phyloP scores from a whole-genome alignment of 2,329 filamentous ascomycete species.

The Penicillium sp. region DNA sequence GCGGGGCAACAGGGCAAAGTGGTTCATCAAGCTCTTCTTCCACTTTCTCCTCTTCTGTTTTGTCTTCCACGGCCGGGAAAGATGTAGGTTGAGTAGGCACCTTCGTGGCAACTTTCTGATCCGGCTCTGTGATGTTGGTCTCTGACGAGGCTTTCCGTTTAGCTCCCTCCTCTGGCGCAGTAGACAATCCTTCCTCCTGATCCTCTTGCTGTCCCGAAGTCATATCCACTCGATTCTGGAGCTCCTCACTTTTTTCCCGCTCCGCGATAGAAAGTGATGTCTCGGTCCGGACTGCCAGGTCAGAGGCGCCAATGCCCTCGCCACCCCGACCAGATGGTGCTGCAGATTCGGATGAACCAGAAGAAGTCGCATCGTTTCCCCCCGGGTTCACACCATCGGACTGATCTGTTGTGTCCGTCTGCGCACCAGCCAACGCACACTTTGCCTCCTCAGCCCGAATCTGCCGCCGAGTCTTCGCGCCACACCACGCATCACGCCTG shows the following conservation, averaged over 20 bases:
- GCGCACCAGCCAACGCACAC: slow-evolving; percentile 1
- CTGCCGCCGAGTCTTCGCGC: slow-evolving; percentile 50
- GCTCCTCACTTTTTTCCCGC: slow-evolving; percentile 13
- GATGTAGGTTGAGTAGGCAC: slow-evolving; percentile 36
- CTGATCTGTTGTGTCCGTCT: neutral
- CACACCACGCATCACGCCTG: slow-evolving; percentile 80
- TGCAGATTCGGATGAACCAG: neutral
- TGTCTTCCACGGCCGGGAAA: slow-evolving; percentile 10
- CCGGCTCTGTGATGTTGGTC: slow-evolving; percentile 26
- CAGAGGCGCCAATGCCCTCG: slow-evolving; percentile 5
- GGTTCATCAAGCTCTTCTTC: slow-evolving; percentile 49
- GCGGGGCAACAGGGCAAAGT: slow-evolving; percentile 69
- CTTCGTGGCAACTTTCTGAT: slow-evolving; percentile 37
- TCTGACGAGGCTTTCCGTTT: slow-evolving; percentile 25
- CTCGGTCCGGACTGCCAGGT: slow-evolving; percentile 22
- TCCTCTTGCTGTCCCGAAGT: slow-evolving; percentile 13
- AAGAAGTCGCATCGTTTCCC: slow-evolving; percentile 1
- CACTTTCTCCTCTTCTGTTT: slow-evolving; percentile 33
- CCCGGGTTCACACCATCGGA: neutral
- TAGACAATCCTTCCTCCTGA: slow-evolving; percentile 22
- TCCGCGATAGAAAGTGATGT: slow-evolving; percentile 23
- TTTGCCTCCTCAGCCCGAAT: slow-evolving; percentile 22
- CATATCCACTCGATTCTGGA: slow-evolving; percentile 6
- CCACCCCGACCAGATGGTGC: neutral
- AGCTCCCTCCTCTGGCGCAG: slow-evolving; percentile 20